A percentile compares a stretch with the other conserved stretches of the same genome.
phyloP scores from a whole-genome alignment of 2,329 filamentous ascomycete genomes.

The Ophiosphaerella narmari region DNA sequence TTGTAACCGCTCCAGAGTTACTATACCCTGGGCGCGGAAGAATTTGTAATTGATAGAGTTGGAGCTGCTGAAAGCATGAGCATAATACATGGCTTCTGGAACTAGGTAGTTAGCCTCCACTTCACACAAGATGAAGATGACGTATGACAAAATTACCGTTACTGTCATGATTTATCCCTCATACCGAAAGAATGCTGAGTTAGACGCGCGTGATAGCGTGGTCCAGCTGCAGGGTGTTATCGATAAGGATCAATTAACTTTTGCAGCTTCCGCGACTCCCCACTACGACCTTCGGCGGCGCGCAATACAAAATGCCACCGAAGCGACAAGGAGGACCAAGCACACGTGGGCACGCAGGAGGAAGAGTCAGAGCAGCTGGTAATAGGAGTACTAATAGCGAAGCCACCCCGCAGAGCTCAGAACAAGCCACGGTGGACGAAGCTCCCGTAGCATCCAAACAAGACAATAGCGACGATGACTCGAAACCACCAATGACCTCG shows the following conservation, averaged over 20 bases:
- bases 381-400: slow-evolving; percentile 13
- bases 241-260: slow-evolving; percentile 35
- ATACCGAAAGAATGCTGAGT: not conserved
- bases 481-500: slow-evolving; percentile 15
- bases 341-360: slow-evolving; percentile 25
- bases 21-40: slow-evolving; percentile 12
- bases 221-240: slow-evolving; percentile 21
- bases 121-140: not conserved
- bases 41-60: slow-evolving; percentile 34
- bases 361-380: slow-evolving; percentile 23
- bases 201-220: slow-evolving; percentile 29
- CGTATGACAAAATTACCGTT: slow-evolving; percentile 1
- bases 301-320: slow-evolving; percentile 29
- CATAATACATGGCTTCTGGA: not conserved
- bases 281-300: not conserved
- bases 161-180: not conserved
- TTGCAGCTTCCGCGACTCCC: slow-evolving; percentile 10
- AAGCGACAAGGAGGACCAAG: slow-evolving; percentile 20
- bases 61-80: slow-evolving; percentile 5
- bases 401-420: slow-evolving; percentile 21
- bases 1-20: slow-evolving; percentile 20
- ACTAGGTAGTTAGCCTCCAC: not conserved
- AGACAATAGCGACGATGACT: slow-evolving; percentile 21
- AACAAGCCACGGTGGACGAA: slow-evolving; percentile 9
- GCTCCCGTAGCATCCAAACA: slow-evolving; percentile 21